A percentile compares a stretch with the other conserved stretches of the same genome.
Evolutionary conservation across 257 asterid species (phyloP).

Genomic region (Petunia axillaris): DNA sequence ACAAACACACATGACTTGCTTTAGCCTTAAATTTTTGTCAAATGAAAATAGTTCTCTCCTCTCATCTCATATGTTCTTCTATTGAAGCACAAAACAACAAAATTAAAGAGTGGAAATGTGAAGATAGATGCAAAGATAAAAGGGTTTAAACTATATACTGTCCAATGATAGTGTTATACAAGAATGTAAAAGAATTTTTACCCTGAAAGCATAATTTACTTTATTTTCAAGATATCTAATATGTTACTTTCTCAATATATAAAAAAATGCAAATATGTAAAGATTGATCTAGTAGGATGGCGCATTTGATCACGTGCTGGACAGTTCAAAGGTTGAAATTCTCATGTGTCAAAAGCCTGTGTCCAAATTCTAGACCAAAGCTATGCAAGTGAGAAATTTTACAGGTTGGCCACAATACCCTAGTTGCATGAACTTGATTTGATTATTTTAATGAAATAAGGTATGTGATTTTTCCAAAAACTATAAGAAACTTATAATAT

Average conservation of each 20-base stretch:
- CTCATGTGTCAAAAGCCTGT: slow-evolving; percentile 6
- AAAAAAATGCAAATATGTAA: neutral
- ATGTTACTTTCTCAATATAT: neutral
- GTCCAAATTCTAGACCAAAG: neutral
- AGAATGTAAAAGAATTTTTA: too few relatives aligned
- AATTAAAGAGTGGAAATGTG: neutral
- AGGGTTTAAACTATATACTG: too few relatives aligned
- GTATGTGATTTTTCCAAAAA: too few relatives aligned
- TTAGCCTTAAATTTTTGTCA: slow-evolving; percentile 14
- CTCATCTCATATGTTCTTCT: neutral
- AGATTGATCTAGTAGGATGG: neutral
- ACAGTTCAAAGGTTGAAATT: slow-evolving; percentile 19
- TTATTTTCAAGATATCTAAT: too few relatives aligned
- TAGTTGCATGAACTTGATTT: too few relatives aligned
- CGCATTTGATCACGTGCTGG: slow-evolving; percentile 16
- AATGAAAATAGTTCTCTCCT: neutral
- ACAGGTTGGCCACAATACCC: neutral
- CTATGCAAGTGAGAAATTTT: neutral
- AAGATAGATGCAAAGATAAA: slow-evolving; percentile 10
- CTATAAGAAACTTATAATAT: too few relatives aligned
- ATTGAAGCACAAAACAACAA: neutral
- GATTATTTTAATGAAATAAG: neutral
- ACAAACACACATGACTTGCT: slow-evolving; percentile 20
- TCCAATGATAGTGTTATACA: too few relatives aligned
- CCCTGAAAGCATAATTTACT: too few relatives aligned